phyloP scores from a whole-genome alignment of 257 asterid genomes.

The Plantago ovata region DNA sequence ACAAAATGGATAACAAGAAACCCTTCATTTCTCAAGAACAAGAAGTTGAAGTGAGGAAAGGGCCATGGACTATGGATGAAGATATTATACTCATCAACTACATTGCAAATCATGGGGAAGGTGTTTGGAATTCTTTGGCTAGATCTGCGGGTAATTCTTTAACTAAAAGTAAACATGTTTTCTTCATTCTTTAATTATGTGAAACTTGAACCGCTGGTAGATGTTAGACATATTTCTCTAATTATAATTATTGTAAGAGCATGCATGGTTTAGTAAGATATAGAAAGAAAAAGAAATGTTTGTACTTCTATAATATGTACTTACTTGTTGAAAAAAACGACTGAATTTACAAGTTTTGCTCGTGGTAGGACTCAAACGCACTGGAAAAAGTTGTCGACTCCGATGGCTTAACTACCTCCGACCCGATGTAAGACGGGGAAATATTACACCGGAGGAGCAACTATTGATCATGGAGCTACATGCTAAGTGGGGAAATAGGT shows the following conservation, averaged over 20 bases:
- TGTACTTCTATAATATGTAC: neutral
- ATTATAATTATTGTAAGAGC: too few relatives aligned
- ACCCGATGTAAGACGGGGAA: constrained; percentile 86
- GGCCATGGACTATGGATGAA: constrained; percentile 99
- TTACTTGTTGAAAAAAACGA: neutral
- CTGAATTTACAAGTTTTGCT: neutral
- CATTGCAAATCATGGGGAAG: constrained; percentile 95
- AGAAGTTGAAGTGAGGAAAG: constrained; percentile 91
- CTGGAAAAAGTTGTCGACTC: constrained; percentile 92
- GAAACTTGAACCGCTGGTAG: too few relatives aligned
- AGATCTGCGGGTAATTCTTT: constrained; percentile 67
- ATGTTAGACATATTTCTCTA: too few relatives aligned
- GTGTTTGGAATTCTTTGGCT: constrained; percentile 96
- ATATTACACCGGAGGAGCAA: constrained; percentile 88
- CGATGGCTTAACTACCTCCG: constrained; percentile 95
- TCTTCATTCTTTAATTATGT: too few relatives aligned
- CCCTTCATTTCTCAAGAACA: constrained; percentile 71
- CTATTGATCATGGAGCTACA: constrained; percentile 90
- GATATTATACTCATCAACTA: constrained; percentile 89
- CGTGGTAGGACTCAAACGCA: constrained; percentile 67
- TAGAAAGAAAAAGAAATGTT: too few relatives aligned
- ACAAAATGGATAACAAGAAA: constrained; percentile 51
- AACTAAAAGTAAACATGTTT: too few relatives aligned
- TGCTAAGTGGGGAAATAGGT: constrained; percentile 98
- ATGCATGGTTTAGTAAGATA: too few relatives aligned